A percentile compares a stretch with the other conserved stretches of the same genome.
These are phyloP conservation scores for Prunus padus DNA, from an alignment of 306 rosid genomes.

Conservation along the genomic window DNA sequence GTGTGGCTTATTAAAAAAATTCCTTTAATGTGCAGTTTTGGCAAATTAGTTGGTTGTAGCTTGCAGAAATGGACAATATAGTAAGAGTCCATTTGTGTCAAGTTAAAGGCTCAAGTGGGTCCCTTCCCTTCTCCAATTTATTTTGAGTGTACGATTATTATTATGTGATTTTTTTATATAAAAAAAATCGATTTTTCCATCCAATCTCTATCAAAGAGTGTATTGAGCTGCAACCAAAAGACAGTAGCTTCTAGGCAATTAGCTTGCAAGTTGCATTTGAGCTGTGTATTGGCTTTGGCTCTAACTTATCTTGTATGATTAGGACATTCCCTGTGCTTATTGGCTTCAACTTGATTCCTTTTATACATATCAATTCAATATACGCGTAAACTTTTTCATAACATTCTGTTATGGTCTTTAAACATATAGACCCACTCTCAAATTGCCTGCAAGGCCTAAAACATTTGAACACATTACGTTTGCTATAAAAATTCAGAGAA, in stretches of 20 bases:
- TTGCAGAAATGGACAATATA: constrained; percentile 24
- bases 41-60: constrained; percentile 16
- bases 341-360: too few relatives aligned
- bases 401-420: neutral
- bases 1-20: neutral
- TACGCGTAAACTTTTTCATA: neutral
- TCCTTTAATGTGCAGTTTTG: neutral
- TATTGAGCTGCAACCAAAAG: neutral
- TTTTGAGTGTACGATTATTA: constrained; percentile 37
- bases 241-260: neutral
- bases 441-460: neutral
- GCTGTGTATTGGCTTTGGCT: too few relatives aligned
- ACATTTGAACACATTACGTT: neutral
- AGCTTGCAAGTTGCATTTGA: neutral
- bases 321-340: too few relatives aligned
- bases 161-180: neutral
- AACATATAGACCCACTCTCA: neutral
- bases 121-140: constrained; percentile 9
- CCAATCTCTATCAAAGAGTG: neutral
- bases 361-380: too few relatives aligned
- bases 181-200: too few relatives aligned
- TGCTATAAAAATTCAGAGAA: too few relatives aligned
- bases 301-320: too few relatives aligned
- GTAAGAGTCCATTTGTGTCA: constrained; percentile 22
- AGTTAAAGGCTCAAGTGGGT: constrained; percentile 32